Evolutionary conservation across 176 grass and related monocot genomes (phyloP).

Genomic region (Phyllostachys edulis): DNA sequence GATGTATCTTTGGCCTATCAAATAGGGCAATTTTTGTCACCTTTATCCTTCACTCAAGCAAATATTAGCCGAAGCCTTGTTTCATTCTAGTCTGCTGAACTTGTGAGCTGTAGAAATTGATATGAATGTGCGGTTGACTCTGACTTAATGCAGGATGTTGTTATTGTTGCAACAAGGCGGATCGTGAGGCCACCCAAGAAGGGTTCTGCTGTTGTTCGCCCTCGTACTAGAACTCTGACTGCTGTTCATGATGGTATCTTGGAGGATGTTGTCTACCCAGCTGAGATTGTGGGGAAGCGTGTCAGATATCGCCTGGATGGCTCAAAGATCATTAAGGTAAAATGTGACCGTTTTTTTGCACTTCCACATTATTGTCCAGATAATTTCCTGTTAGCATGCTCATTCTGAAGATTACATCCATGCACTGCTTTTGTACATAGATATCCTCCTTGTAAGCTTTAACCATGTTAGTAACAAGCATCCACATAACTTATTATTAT

Average conservation of each 20-base stretch:
- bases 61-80: not conserved
- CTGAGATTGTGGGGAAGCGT: not conserved
- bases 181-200: slow-evolving; percentile 79
- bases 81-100: not conserved
- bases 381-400: not conserved
- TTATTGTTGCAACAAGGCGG: slow-evolving; percentile 64
- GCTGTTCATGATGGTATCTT: slow-evolving; percentile 64
- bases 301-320: slow-evolving; percentile 70
- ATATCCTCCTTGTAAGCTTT: not conserved
- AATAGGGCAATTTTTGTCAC: not conserved
- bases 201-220: slow-evolving; percentile 67
- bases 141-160: slow-evolving; percentile 48
- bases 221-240: slow-evolving; percentile 65
- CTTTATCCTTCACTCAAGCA: not conserved
- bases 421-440: not conserved
- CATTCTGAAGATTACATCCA: not conserved
- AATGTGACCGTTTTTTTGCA: not conserved
- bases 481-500: not conserved
- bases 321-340: slow-evolving; percentile 37
- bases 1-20: not conserved
- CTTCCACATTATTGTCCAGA: not conserved
- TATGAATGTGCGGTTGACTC: not conserved
- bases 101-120: not conserved
- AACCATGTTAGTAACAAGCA: not conserved
- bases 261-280: slow-evolving; percentile 41